Base-by-base conservation (phyloP, 2,329 filamentous ascomycete species). In the Polytolypa hystricis region DNA sequence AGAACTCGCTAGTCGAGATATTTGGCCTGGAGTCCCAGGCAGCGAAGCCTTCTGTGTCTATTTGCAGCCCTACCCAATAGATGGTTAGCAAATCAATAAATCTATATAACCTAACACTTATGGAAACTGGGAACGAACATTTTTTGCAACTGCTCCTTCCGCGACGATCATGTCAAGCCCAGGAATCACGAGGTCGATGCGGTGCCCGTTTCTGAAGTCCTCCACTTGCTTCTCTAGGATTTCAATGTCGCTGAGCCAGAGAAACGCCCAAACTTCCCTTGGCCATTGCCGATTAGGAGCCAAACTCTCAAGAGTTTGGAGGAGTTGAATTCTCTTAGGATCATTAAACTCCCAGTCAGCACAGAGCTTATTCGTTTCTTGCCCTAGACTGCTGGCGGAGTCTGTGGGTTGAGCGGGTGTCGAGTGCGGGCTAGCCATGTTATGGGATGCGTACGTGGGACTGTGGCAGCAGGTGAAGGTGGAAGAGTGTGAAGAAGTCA, bases 91-190 rank as follows among this genome's bases (percentile, higher is more conserved):
- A 30, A 17, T 30, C 7, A 15, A 30, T 1, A 8, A 30, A 17
- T 17, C n/a, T n/a, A n/a, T n/a, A 30, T 30, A 30, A 7, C n/a
- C 15, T 12, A 30, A 30, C 15, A 2, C n/a, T n/a, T n/a, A n/a
- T 30, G 29, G 29, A 17, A 15, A 30, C 10, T 30, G 29, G 15
- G 29, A 30, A 30, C 29, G 5, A 8, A 30, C 29, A 30, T 30
- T 30, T 30, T 14, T 30, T 30, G n/a, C n/a, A n/a, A n/a, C n/a
- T n/a, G n/a, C n/a, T n/a, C n/a, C n/a, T n/a, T n/a, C n/a, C n/a
- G n/a, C n/a, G n/a, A n/a, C n/a, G n/a, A n/a, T n/a, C n/a, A n/a
- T n/a, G n/a, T n/a, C n/a, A n/a, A n/a, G n/a, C n/a, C n/a, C n/a
- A n/a, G n/a, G n/a, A n/a, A n/a, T n/a, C n/a, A n/a, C n/a, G n/a